These are phyloP conservation scores for Aureobasidium melanogenum DNA, from an alignment of 2,329 filamentous ascomycete genomes.

Conservation along the genomic window DNA sequence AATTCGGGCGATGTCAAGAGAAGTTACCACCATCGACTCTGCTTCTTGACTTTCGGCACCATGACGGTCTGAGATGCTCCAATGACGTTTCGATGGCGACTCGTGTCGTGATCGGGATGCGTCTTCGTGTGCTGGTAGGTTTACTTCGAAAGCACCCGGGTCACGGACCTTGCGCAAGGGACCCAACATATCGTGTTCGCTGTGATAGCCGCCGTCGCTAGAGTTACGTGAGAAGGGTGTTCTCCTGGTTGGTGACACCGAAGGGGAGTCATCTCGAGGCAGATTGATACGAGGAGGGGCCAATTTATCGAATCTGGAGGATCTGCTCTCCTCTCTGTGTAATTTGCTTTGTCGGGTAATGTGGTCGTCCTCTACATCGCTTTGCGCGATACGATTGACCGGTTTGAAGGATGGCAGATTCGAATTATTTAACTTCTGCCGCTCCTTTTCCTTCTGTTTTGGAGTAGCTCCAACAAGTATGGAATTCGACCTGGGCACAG, in stretches of 20 bases:
- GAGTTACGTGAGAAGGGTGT: neutral
- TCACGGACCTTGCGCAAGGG: slow-evolving; percentile 1
- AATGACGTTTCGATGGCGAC: slow-evolving; percentile 37
- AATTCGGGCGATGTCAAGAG: slow-evolving; percentile 73
- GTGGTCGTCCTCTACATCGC: slow-evolving; percentile 27
- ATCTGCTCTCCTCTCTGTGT: slow-evolving; percentile 29
- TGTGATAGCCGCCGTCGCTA: neutral
- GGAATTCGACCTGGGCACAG: slow-evolving; percentile 22
- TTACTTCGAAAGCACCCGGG: neutral
- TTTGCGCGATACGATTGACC: slow-evolving; percentile 24
- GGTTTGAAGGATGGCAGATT: slow-evolving; percentile 46
- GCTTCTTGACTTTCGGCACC: slow-evolving; percentile 28
- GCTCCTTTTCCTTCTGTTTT: slow-evolving; percentile 26
- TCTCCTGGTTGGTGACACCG: neutral
- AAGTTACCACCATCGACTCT: slow-evolving; percentile 20
- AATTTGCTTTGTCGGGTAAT: slow-evolving; percentile 35
- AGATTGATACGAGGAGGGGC: slow-evolving; percentile 43
- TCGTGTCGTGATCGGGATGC: neutral
- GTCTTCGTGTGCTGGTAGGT: neutral
- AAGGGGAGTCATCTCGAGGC: neutral
- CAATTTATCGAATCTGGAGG: slow-evolving; percentile 36
- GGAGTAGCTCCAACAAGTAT: neutral
- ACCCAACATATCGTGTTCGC: neutral
- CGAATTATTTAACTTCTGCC: slow-evolving; percentile 33
- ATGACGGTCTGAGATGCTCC: slow-evolving; percentile 50